Evolutionary conservation across 108 stramenopile genomes (phyloP), one percentile per base, ranked within the genome.

Genomic region (Fistulifera pelliculosa): DNA sequence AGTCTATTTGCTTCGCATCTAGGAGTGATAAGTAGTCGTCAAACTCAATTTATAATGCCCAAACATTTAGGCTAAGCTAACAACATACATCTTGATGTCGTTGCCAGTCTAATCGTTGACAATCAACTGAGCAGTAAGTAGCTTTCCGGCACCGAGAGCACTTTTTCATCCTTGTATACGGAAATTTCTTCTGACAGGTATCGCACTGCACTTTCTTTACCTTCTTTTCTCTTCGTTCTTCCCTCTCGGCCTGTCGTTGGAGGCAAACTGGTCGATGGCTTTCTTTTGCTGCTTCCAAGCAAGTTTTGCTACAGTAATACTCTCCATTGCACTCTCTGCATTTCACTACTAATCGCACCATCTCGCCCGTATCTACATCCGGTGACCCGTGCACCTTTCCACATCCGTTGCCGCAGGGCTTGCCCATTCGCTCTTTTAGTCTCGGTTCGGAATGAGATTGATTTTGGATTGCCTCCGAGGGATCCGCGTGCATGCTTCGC

Each of bases 151-250:
- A 76, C 40, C 65, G 56, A 31, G 60, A 56, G 51, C 74, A 76
- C 53, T 76, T 76, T 27, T 76, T 76, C 74, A 76, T 76, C 47
- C 56, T 44, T 22, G 64, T 69, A 25, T 62, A 65, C 5, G 74
- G 49, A 22, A 54, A 61, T 25, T 58, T 57, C 35, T 57, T 61
- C 23, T 54, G 38, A 50, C 74, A 75, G 43, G 63, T 65, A 60
- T 69, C 60, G 57, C 74, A 75, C 21, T 68, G 54, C 19, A 75
- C 64, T 53, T 58, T 57, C 52, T 54, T 66, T 5, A 49, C 43
- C 35, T 60, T 72, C 50, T 49, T 54, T 40, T 60, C 56, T 27
- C 71, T 24, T 38, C 70, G 70, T 21, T 71, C 70, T 18, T 45
- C 43, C 10, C 64, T 28, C 17, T 72, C 71, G 44, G 65, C 50